phyloP scores from a whole-genome alignment of 768 basidiomycete genomes.

The Nidula microcarpa region DNA sequence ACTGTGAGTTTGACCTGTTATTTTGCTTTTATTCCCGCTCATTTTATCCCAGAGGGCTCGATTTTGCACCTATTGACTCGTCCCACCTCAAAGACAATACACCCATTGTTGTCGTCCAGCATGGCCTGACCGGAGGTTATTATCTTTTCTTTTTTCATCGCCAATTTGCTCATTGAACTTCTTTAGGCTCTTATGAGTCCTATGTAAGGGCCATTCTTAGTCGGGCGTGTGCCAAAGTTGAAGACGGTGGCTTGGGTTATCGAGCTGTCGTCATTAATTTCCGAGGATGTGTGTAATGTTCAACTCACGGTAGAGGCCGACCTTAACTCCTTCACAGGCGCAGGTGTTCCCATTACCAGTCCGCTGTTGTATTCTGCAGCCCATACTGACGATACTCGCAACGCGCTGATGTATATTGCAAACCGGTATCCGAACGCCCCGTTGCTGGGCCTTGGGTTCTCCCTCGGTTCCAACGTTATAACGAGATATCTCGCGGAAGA shows the following conservation, averaged over 20 bases:
- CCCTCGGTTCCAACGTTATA: slow-evolving; percentile 89
- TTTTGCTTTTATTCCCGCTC: background rate
- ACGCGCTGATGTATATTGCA: slow-evolving; percentile 74
- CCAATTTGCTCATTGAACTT: slow-evolving; percentile 2
- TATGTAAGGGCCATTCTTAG: slow-evolving; percentile 84
- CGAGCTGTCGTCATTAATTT: slow-evolving; percentile 90
- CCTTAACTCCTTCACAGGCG: slow-evolving; percentile 46
- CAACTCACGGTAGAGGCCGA: background rate
- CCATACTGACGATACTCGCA: slow-evolving; percentile 85
- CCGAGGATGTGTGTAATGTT: slow-evolving; percentile 70
- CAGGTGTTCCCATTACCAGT: slow-evolving; percentile 79
- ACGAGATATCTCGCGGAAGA: slow-evolving; percentile 89
- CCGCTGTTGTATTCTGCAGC: slow-evolving; percentile 85
- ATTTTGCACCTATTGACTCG: slow-evolving; percentile 52
- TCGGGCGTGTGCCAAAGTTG: slow-evolving; percentile 64
- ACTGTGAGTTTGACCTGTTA: slow-evolving; percentile 35
- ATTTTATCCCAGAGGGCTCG: slow-evolving; percentile 48
- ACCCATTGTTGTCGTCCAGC: slow-evolving; percentile 56
- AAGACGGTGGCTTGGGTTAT: slow-evolving; percentile 86
- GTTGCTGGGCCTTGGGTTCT: slow-evolving; percentile 87
- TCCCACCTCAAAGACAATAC: slow-evolving; percentile 32
- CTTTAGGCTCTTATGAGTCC: slow-evolving; percentile 80
- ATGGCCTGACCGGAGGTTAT: slow-evolving; percentile 53
- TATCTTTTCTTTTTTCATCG: background rate
- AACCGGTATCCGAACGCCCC: slow-evolving; percentile 74